Evolutionary conservation across 192 early-diverging fungal genomes (phyloP), one percentile per base, ranked within the genome.

Genomic region (Physocladia obscura): DNA sequence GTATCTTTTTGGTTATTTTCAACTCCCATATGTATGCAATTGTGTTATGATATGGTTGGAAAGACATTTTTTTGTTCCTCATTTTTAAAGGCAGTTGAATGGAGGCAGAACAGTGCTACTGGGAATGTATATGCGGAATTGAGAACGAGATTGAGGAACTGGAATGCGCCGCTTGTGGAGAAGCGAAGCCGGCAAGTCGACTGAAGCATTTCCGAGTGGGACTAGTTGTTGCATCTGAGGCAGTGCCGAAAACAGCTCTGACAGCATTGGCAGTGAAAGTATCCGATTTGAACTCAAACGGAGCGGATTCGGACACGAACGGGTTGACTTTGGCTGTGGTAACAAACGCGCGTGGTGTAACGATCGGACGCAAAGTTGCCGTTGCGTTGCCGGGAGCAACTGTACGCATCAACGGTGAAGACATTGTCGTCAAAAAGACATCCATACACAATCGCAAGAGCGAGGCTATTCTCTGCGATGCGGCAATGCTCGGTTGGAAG

Each of bases 401-500:
- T 19, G 71, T 73, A 26, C 27, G 17, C 17, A 30, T 60, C 24
- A 38, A 49, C 32, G 71, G 71, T 19, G 70, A 72, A 38, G 35
- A 54, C 3, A 48, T 58, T 17, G 26, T 17, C 13, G 39, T 71
- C 19, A 56, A 21, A 22, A 64, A 67, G 55, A 27, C 71, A 19
- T 49, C 35, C n/a, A 62, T 73, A 1, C 62, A 62, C 35, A 62
- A 62, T 22, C 26, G 32, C 31, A 35, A 49, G 30, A 40, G 32
- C 29, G 71, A 73, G 17, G 71, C 49, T 11, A 57, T 73, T 34
- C 36, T 73, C 3, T 62, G 55, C 39, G 71, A 73, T 35, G 62
- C 50, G 11, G 31, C 54, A 21, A 58, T 35, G 37, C 31, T 73
- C 19, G 71, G 71, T 19, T 73, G 71, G 71, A 54, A 49, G 30